A percentile compares a stretch with the other conserved stretches of the same genome.
Conservation (phyloP, 164 flowering plant species). For the Chimonanthus praecox region DNA sequence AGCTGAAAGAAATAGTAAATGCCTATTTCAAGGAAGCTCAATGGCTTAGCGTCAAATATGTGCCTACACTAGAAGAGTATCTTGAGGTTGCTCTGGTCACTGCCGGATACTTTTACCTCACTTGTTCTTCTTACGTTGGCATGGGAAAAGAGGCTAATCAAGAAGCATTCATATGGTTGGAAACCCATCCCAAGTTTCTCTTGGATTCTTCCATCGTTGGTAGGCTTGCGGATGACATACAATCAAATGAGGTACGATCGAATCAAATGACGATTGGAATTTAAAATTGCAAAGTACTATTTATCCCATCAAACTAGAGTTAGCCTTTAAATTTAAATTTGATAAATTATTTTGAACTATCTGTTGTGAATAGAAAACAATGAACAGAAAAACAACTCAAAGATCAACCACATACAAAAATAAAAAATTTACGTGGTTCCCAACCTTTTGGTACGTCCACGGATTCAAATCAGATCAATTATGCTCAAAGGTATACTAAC, state of each 20-base stretch:
- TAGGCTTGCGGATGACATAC: background rate
- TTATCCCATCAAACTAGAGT: too few relatives aligned
- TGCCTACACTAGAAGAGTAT: conserved; percentile 30
- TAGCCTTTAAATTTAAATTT: too few relatives aligned
- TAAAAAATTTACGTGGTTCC: too few relatives aligned
- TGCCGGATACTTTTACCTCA: background rate
- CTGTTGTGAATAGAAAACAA: too few relatives aligned
- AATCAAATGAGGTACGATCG: background rate
- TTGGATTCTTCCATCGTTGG: background rate
- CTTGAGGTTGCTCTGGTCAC: conserved; percentile 1
- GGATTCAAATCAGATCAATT: too few relatives aligned
- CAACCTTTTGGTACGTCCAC: too few relatives aligned
- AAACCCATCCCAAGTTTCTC: background rate
- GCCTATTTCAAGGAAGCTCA: conserved; percentile 25
- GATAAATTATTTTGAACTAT: too few relatives aligned
- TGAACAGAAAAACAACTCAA: too few relatives aligned
- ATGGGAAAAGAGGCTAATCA: background rate
- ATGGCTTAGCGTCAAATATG: conserved; percentile 19
- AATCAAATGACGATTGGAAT: too few relatives aligned
- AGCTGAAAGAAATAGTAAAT: background rate
- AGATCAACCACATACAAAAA: too few relatives aligned
- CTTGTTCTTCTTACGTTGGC: background rate
- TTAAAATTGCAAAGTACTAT: too few relatives aligned
- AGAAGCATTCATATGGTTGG: background rate
- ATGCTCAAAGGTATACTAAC: too few relatives aligned